phyloP scores from a whole-genome alignment of 176 grass and related monocot genomes.

The Secale cereale region DNA sequence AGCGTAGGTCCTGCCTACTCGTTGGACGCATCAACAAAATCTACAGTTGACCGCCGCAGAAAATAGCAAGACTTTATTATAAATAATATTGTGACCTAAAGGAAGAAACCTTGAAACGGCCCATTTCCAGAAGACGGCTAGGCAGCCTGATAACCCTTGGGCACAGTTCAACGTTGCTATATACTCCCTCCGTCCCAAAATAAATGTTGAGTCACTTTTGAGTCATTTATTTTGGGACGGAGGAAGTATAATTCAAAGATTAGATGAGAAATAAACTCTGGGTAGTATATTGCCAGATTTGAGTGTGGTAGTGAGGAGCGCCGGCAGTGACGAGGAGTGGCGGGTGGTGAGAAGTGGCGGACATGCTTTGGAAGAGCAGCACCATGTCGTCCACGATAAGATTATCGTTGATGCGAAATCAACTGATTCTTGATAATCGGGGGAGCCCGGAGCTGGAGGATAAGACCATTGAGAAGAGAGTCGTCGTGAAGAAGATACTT shows the following conservation, averaged over 20 bases:
- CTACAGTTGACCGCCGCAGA: background rate
- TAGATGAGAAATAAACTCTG: background rate
- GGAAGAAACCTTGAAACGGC: background rate
- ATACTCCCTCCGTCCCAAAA: too few species aligned
- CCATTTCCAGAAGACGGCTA: background rate
- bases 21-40: background rate
- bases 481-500: too few species aligned
- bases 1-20: background rate
- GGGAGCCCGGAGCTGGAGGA: too few species aligned
- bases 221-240: too few species aligned
- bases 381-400: background rate
- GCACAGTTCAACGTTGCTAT: background rate
- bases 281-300: constrained; percentile 41
- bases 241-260: background rate
- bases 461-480: too few species aligned
- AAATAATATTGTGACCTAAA: constrained; percentile 1
- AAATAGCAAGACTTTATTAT: background rate
- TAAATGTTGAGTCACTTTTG: too few species aligned
- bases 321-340: constrained; percentile 7
- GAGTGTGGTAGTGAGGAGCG: background rate
- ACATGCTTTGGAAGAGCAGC: background rate
- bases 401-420: background rate
- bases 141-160: constrained; percentile 10
- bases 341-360: constrained; percentile 41
- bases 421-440: too few species aligned